phyloP scores from a whole-genome alignment of 73 alveolate species.

The Tetrahymena borealis region DNA sequence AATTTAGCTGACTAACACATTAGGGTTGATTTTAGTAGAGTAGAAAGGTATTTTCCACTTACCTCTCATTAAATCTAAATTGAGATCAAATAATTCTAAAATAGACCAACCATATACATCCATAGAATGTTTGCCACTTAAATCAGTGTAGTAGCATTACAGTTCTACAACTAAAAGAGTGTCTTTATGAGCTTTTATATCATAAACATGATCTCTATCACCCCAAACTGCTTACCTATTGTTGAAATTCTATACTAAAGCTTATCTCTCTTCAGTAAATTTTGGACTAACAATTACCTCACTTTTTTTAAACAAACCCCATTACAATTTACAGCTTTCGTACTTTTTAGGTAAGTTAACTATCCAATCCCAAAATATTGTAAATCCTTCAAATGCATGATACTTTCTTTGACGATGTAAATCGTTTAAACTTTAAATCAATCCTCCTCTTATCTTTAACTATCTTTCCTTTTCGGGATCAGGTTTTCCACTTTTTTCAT shows the following conservation, averaged over 20 bases:
- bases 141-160: conserved; percentile 17
- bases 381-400: conserved; percentile 31
- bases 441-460: conserved; percentile 19
- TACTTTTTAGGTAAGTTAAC: conserved; percentile 35
- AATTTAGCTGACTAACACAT: conserved; percentile 14
- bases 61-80: conserved; percentile 39
- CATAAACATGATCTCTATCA: conserved; percentile 28
- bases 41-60: conserved; percentile 42
- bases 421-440: conserved; percentile 8
- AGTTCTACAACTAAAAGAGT: conserved; percentile 27
- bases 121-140: conserved; percentile 4
- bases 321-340: conserved; percentile 28
- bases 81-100: conserved; percentile 24
- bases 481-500: conserved; percentile 18
- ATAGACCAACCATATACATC: conserved; percentile 46
- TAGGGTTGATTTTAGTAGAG: conserved; percentile 38
- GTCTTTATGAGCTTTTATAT: conserved; percentile 32
- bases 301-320: conserved; percentile 41
- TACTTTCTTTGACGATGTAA: conserved; percentile 26
- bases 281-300: conserved; percentile 14
- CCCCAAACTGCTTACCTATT: conserved; percentile 9
- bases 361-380: conserved; percentile 40
- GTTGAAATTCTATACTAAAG: conserved; percentile 9
- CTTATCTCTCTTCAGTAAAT: conserved; percentile 19
- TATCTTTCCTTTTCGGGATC: conserved; percentile 31